A percentile compares a stretch with the other conserved stretches of the same genome.
These are phyloP conservation scores for Colletotrichum sp. DNA, from an alignment of 2,329 filamentous ascomycete genomes.

Conservation along the genomic window DNA sequence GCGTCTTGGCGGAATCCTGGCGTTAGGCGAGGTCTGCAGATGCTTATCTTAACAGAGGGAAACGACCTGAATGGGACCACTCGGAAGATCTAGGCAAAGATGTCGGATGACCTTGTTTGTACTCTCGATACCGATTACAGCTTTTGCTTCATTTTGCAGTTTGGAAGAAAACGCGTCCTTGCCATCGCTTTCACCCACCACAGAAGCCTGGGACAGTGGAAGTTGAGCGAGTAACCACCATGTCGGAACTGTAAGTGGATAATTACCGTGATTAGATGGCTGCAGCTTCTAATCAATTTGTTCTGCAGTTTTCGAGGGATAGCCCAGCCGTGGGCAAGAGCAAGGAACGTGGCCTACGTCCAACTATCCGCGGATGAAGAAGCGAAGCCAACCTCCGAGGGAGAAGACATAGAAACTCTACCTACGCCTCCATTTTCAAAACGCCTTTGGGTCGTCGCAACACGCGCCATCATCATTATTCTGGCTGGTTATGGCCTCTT, in stretches of 20 bases:
- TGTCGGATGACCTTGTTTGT: too few relatives aligned
- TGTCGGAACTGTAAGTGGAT: not conserved
- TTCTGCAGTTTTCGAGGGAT: not conserved
- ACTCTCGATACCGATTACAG: fast-evolving
- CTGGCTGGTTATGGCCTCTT: not conserved
- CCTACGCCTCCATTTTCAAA: fast-evolving
- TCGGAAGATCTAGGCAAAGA: too few relatives aligned
- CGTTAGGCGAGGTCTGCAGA: not conserved
- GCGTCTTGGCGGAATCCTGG: not conserved
- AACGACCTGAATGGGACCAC: not conserved
- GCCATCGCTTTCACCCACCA: not conserved
- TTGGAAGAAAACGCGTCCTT: fast-evolving
- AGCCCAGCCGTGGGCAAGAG: not conserved
- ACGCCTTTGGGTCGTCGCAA: too few relatives aligned
- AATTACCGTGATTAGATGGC: fast-evolving
- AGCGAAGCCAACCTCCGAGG: fast-evolving
- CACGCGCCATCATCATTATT: not conserved
- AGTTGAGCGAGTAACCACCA: fast-evolving
- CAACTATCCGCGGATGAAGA: not conserved
- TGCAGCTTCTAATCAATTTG: too few relatives aligned
- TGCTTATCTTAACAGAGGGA: not conserved
- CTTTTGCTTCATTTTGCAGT: fast-evolving
- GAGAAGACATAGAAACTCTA: too few relatives aligned
- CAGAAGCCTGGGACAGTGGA: not conserved
- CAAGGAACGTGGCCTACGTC: not conserved